Conservation (phyloP, 495 filamentous ascomycete genomes). For the Cercophora newfieldiana region DNA sequence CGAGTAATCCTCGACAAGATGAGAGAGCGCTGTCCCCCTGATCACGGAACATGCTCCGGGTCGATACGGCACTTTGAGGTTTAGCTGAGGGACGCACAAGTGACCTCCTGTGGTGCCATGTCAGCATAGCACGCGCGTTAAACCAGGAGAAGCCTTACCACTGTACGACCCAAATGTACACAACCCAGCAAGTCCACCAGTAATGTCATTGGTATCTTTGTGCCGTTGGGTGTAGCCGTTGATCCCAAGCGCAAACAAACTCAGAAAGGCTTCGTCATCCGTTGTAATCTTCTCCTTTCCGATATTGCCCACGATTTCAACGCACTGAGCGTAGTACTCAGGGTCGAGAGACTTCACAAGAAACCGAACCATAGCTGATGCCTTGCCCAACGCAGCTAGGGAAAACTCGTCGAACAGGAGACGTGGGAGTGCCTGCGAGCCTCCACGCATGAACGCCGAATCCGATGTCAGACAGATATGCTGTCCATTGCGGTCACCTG, state of each 20-base stretch:
- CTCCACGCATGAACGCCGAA: neutral
- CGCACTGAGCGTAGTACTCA: neutral
- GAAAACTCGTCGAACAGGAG: neutral
- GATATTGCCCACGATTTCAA: neutral
- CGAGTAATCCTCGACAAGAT: neutral
- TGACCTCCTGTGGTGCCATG: no score
- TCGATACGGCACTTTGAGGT: no score
- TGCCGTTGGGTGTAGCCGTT: constrained; percentile 11
- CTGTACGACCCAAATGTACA: neutral
- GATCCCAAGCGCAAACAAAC: constrained; percentile 6
- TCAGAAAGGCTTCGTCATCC: neutral
- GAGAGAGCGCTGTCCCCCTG: neutral
- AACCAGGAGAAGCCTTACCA: neutral
- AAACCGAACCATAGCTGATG: neutral
- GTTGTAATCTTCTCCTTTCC: neutral
- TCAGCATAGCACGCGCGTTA: no score
- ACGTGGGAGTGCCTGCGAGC: no score
- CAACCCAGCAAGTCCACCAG: neutral
- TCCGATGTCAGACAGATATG: neutral
- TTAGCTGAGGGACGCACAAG: no score
- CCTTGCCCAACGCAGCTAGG: neutral
- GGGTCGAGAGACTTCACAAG: neutral
- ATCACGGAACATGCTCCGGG: no score
- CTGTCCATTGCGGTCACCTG: neutral
- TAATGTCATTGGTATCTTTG: neutral